phyloP scores from a whole-genome alignment of 179 eudicot species.

The Corrigiola litoralis region DNA sequence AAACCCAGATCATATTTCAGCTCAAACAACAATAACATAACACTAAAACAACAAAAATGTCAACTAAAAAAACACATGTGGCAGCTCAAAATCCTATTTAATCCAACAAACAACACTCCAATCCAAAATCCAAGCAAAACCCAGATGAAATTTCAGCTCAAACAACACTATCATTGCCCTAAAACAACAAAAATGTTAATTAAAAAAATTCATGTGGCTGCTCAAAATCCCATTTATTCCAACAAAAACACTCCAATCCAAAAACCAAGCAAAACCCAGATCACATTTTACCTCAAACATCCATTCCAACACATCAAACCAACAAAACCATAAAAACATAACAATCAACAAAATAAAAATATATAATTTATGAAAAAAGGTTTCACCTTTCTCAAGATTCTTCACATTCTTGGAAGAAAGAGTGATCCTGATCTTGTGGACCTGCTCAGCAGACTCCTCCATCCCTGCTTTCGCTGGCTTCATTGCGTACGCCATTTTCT shows the following conservation, averaged over 20 bases:
- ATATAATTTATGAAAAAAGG: not conserved
- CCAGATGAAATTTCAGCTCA: not conserved
- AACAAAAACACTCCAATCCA: not conserved
- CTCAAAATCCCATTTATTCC: not conserved
- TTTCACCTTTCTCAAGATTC: conserved; percentile 82
- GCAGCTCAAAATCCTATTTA: not conserved
- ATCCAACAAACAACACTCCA: not conserved
- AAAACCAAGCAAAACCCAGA: not conserved
- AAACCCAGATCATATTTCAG: not conserved
- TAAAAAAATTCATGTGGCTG: not conserved
- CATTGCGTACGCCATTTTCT: conserved; percentile 60
- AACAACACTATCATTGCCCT: not conserved
- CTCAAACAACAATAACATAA: not conserved
- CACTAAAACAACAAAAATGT: too few species aligned
- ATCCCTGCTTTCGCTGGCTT: conserved; percentile 70
- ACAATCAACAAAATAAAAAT: too few species aligned
- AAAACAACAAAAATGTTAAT: too few species aligned
- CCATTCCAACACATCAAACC: not conserved
- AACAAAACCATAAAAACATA: not conserved
- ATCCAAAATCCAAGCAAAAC: not conserved
- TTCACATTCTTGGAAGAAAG: conserved; percentile 84
- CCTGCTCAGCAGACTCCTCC: conserved; percentile 68
- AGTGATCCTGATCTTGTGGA: conserved; percentile 87
- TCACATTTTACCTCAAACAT: not conserved
- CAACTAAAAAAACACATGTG: not conserved